These are phyloP conservation scores for Colletotrichum gloeosporioides DNA, from an alignment of 2,329 filamentous ascomycete genomes.

Conservation along the genomic window DNA sequence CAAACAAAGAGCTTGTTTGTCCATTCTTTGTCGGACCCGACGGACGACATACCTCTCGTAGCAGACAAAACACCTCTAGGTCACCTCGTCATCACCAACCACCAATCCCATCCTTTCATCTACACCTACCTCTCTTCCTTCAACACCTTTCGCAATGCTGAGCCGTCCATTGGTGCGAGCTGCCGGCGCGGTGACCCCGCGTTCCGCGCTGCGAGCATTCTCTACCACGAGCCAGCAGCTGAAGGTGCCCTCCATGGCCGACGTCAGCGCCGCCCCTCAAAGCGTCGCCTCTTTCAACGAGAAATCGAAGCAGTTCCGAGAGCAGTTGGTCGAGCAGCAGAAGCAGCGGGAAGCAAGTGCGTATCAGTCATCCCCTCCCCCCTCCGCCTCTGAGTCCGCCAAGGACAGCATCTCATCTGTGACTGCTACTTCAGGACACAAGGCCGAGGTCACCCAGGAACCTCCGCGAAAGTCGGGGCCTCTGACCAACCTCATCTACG, in stretches of 20 bases:
- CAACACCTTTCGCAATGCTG: conserved; percentile 50
- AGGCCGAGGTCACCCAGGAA: conserved; percentile 61
- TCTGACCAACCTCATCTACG: conserved; percentile 90
- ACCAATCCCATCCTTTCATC: not conserved
- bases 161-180: conserved; percentile 56
- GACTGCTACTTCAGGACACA: conserved; percentile 58
- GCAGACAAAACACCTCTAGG: conserved; percentile 12
- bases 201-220: conserved; percentile 60
- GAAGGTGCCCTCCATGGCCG: conserved; percentile 79
- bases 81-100: not conserved
- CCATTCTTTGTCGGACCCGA: conserved; percentile 1
- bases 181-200: conserved; percentile 47
- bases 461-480: conserved; percentile 72
- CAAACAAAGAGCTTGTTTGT: conserved; percentile 17
- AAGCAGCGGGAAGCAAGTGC: conserved; percentile 88
- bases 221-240: conserved; percentile 53
- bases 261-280: conserved; percentile 72
- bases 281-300: conserved; percentile 78
- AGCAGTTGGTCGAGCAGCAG: conserved; percentile 77
- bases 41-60: not conserved
- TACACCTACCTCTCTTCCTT: conserved; percentile 1
- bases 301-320: conserved; percentile 86
- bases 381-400: conserved; percentile 45
- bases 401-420: conserved; percentile 70
- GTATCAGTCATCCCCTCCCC: conserved; percentile 47